phyloP scores from a whole-genome alignment of 73 alveolate species.

The Diophrys appendiculata region DNA sequence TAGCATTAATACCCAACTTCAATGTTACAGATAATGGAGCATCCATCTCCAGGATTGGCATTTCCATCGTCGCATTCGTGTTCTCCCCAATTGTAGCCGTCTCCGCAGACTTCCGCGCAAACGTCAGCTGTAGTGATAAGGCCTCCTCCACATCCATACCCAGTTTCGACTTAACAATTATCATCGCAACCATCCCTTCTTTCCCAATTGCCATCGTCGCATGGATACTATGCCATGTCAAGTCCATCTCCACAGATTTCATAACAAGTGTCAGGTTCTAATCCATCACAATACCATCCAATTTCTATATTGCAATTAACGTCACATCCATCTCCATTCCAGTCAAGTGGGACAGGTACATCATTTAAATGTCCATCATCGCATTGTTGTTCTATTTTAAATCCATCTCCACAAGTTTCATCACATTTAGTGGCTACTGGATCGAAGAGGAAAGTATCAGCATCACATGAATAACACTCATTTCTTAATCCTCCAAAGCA shows the following conservation, averaged over 20 bases:
- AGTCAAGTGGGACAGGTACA: background rate
- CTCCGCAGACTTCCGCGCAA: slow-evolving; percentile 60
- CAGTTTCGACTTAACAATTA: background rate
- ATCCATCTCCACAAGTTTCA: slow-evolving; percentile 30
- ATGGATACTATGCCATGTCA: background rate
- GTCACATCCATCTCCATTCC: slow-evolving; percentile 19
- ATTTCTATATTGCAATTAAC: slow-evolving; percentile 23
- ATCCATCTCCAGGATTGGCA: slow-evolving; percentile 58
- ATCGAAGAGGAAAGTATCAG: background rate
- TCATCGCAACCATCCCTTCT: slow-evolving; percentile 31
- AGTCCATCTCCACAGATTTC: slow-evolving; percentile 35
- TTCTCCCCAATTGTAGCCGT: slow-evolving; percentile 20
- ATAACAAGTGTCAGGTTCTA: slow-evolving; percentile 4
- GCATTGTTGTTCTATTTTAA: slow-evolving; percentile 11
- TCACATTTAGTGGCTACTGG: slow-evolving; percentile 1
- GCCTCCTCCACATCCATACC: slow-evolving; percentile 15
- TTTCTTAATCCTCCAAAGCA: background rate
- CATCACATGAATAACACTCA: background rate
- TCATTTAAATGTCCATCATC: slow-evolving; percentile 23
- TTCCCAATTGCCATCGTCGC: slow-evolving; percentile 16
- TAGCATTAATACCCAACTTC: slow-evolving; percentile 30
- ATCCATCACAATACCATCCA: slow-evolving; percentile 7
- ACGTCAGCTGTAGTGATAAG: background rate
- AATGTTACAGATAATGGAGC: slow-evolving; percentile 13
- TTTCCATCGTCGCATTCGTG: slow-evolving; percentile 69